These are phyloP conservation scores for Solanum arcanum DNA, from an alignment of 257 asterid genomes.

Conservation along the genomic window DNA sequence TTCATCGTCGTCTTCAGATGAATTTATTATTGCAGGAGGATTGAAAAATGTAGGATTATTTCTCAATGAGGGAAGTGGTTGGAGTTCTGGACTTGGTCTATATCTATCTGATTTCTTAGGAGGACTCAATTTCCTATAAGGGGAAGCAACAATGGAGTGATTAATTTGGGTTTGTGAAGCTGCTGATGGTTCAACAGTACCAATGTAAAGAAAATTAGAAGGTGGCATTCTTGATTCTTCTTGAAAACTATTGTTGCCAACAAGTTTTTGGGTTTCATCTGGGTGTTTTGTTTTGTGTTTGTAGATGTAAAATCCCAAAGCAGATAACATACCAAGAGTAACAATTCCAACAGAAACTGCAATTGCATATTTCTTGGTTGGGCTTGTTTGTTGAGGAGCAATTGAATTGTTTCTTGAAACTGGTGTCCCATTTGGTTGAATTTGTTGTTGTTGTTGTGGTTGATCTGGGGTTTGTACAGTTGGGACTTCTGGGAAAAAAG, in stretches of 20 bases:
- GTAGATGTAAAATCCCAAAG: slow-evolving; percentile 45
- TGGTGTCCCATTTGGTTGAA: neutral
- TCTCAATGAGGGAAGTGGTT: slow-evolving; percentile 83
- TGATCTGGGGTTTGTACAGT: slow-evolving; percentile 32
- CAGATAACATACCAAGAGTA: slow-evolving; percentile 52
- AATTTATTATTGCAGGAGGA: slow-evolving; percentile 22
- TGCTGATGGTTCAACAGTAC: slow-evolving; percentile 73
- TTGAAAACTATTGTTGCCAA: slow-evolving; percentile 1
- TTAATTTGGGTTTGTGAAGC: neutral
- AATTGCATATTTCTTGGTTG: slow-evolving; percentile 46
- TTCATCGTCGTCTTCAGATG: slow-evolving; percentile 62
- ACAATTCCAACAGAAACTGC: slow-evolving; percentile 44
- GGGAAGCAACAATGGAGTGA: slow-evolving; percentile 39
- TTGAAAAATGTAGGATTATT: slow-evolving; percentile 55
- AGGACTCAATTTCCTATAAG: slow-evolving; percentile 55
- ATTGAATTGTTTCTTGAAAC: neutral
- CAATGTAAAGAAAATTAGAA: slow-evolving; percentile 74
- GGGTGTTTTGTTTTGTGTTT: slow-evolving; percentile 31
- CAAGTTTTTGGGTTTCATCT: slow-evolving; percentile 58
- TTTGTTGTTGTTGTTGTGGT: neutral
- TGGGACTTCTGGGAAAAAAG: slow-evolving; percentile 90
- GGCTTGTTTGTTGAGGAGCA: slow-evolving; percentile 11
- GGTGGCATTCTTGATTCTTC: slow-evolving; percentile 71
- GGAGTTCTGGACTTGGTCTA: slow-evolving; percentile 96
- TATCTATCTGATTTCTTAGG: slow-evolving; percentile 61